phyloP scores from a whole-genome alignment of 345 rosid genomes.

The Populus nigra region DNA sequence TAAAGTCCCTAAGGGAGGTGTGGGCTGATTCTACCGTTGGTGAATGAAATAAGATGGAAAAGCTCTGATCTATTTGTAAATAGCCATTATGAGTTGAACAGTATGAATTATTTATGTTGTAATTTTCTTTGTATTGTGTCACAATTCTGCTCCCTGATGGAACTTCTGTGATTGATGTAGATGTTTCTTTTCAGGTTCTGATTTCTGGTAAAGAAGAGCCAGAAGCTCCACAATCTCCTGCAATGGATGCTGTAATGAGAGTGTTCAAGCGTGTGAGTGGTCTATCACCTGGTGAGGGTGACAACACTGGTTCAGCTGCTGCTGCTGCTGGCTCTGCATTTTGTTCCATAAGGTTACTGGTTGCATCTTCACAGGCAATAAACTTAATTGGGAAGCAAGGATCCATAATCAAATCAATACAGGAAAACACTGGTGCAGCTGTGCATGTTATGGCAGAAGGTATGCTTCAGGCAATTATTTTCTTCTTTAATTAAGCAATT shows the following conservation, averaged over 20 bases:
- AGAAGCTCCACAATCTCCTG: conserved; percentile 48
- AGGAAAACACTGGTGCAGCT: conserved; percentile 71
- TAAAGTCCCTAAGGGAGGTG: neutral
- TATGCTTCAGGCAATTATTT: conserved; percentile 17
- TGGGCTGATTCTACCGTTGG: neutral
- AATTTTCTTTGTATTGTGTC: neutral
- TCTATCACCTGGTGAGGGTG: conserved; percentile 38
- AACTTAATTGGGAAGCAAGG: conserved; percentile 94
- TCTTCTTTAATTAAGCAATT: conserved; percentile 2
- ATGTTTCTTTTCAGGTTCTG: conserved; percentile 40
- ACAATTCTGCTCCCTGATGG: neutral
- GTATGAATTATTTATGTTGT: neutral
- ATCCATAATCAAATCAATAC: conserved; percentile 72
- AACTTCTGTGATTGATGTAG: neutral
- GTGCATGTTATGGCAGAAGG: conserved; percentile 78
- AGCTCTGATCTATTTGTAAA: neutral
- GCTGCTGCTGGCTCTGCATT: conserved; percentile 38
- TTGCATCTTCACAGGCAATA: conserved; percentile 81
- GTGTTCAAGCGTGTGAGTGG: conserved; percentile 52
- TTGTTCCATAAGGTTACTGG: conserved; percentile 66
- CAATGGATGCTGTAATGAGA: conserved; percentile 57
- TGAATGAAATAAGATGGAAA: neutral
- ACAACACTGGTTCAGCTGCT: conserved; percentile 23
- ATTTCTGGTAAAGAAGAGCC: conserved; percentile 61
- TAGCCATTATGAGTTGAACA: neutral